Conservation (phyloP, 106 monocot species). For the Alisma plantagoaquatica region DNA sequence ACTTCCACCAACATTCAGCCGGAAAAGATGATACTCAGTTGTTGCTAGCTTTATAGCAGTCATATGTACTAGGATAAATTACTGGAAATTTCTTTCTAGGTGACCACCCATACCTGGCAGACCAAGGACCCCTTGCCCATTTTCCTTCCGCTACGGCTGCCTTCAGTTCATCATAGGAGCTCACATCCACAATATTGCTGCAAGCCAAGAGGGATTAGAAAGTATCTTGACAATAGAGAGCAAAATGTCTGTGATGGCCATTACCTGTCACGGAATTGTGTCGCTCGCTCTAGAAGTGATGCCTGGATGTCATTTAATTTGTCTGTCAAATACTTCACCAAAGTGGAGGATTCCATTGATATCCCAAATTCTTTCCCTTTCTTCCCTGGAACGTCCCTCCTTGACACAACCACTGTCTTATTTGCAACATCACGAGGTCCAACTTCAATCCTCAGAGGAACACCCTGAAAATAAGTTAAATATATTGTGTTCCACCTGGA, state of each 20-base stretch:
- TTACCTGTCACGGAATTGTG: slow-evolving; percentile 87
- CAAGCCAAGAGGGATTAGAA: no score
- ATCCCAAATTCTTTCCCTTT: slow-evolving; percentile 93
- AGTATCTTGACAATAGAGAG: no score
- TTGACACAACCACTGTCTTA: slow-evolving; percentile 59
- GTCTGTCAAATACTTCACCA: slow-evolving; percentile 52
- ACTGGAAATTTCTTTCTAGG: no score
- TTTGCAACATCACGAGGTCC: slow-evolving; percentile 83
- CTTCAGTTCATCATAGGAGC: slow-evolving; percentile 83
- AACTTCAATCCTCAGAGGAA: slow-evolving; percentile 86
- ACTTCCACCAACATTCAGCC: no score
- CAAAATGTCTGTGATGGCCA: no score
- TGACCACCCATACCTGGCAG: slow-evolving; percentile 77
- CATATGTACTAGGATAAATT: no score
- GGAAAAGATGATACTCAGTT: no score
- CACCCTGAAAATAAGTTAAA: no score
- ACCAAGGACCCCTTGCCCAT: slow-evolving; percentile 97
- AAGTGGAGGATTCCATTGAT: slow-evolving; percentile 62
- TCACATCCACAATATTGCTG: slow-evolving; percentile 94
- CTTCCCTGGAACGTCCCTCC: slow-evolving; percentile 87
- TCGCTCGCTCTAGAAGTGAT: slow-evolving; percentile 65
- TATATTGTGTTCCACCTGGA: neutral
- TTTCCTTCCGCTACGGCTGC: slow-evolving; percentile 66
- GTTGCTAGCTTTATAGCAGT: no score
- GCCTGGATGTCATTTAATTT: slow-evolving; percentile 77